Evolutionary conservation across 495 filamentous ascomycete species (phyloP), one percentile per base, ranked within the genome.

Genomic region (Margaritispora aquatica): DNA sequence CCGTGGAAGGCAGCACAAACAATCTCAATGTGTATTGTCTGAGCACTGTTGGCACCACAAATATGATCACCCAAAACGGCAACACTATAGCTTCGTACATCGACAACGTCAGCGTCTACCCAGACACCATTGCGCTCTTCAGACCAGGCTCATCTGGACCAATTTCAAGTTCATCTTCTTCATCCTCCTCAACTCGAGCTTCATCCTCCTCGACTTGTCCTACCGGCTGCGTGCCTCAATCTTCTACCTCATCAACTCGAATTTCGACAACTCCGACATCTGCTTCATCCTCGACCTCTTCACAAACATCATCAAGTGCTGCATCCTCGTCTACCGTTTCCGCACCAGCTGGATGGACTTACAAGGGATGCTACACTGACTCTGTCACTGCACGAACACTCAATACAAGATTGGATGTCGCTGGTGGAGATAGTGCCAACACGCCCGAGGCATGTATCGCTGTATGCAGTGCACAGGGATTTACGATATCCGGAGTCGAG

Each of bases 11-110:
- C 22, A 54, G n/a, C 58, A 51, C 0, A 65, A 73, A 66, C 62
- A 74, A 80, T 58, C 69, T 83, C 56, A 73, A 76, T 60, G 66
- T 80, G 23, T 83, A 81, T 54, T 74, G 78, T 51, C 71, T 86
- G 29, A 84, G 80, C 64, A 84, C 81, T 15, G 74, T 80, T 53
- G 78, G 78, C 13, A 68, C 72, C 22, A 57, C 66, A 48, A 75
- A 72, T 63, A 81, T 81, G 78, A 66, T 66, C 22, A 46, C 56
- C n/a, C 34, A 63, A 20, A 31, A 56, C 29, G 60, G 63, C 13
- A 55, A 46, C 3, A 57, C 48, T 9, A 15, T 64, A 11, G 62
- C 62, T 36, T 9, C 23, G 46, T 76, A 66, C 55, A 60, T 55
- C 50, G 78, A 80, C 64, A 78, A 78, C 49, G 70, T 74, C 55